phyloP scores from a whole-genome alignment of 78 protist genomes.

The Planoprotostelium fungivorum region DNA sequence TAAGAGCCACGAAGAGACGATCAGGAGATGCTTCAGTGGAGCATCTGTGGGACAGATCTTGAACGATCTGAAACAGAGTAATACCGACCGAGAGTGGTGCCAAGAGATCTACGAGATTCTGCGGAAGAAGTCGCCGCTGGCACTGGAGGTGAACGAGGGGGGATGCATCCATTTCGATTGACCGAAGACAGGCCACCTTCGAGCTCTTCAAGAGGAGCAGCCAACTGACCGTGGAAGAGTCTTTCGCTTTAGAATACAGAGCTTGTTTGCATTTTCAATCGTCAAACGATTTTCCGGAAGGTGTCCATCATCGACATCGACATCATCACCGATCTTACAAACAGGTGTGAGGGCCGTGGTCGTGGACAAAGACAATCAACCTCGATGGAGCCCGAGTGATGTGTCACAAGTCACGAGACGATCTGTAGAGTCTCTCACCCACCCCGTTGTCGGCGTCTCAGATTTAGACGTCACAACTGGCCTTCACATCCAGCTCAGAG shows the following conservation, averaged over 20 bases:
- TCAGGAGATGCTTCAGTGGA: not conserved
- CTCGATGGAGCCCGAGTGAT: not conserved
- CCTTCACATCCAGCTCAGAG: too few species aligned
- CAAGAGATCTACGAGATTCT: not conserved
- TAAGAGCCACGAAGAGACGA: not conserved
- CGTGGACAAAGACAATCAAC: not conserved
- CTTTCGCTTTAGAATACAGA: not conserved
- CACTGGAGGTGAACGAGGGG: not conserved
- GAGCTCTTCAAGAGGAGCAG: not conserved
- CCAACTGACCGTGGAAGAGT: not conserved
- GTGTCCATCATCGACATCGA: not conserved
- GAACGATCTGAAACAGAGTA: not conserved
- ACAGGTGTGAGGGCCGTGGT: not conserved
- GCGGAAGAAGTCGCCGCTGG: not conserved
- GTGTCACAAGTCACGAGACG: not conserved
- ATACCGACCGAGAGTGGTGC: too few species aligned
- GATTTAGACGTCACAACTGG: not conserved
- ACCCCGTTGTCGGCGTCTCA: not conserved
- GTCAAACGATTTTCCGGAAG: not conserved
- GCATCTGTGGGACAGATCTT: not conserved
- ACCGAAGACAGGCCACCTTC: not conserved
- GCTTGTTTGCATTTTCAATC: not conserved
- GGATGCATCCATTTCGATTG: not conserved
- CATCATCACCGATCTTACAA: too few species aligned
- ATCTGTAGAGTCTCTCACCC: not conserved